Evolutionary conservation across 2,329 filamentous ascomycete species (phyloP).

Genomic region (Aspergillus carbonarius): DNA sequence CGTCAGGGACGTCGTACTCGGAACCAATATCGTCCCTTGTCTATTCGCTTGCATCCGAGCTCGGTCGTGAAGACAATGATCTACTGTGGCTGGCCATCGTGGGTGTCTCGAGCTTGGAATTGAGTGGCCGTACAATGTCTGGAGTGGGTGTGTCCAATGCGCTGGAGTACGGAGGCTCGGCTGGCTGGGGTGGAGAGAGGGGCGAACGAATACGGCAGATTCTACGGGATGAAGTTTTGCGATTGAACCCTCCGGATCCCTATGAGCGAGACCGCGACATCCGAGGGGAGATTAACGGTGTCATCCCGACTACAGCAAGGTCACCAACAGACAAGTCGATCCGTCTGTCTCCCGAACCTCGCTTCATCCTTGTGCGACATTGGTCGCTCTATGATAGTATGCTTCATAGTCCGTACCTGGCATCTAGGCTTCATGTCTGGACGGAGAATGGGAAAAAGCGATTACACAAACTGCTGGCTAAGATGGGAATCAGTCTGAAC

Average conservation of each 20-base stretch:
- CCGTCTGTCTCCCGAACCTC: conserved; percentile 86
- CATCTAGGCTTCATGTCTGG: conserved; percentile 90
- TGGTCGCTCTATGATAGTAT: conserved; percentile 99
- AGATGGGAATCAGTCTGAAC: conserved; percentile 93
- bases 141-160: conserved; percentile 66
- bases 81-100: conserved; percentile 93
- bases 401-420: conserved; percentile 94
- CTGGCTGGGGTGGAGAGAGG: conserved; percentile 78
- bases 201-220: conserved; percentile 82
- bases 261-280: conserved; percentile 60
- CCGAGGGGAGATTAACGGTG: conserved; percentile 67
- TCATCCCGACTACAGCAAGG: conserved; percentile 83
- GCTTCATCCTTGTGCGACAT: conserved; percentile 87
- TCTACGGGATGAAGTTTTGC: conserved; percentile 87
- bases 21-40: conserved; percentile 93
- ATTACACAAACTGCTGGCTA: conserved; percentile 89
- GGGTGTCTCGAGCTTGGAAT: conserved; percentile 88
- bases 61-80: conserved; percentile 95
- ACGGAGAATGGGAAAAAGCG: conserved; percentile 84
- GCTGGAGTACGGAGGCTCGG: conserved; percentile 53
- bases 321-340: conserved; percentile 92
- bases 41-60: conserved; percentile 90
- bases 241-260: conserved; percentile 77
- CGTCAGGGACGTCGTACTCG: conserved; percentile 82
- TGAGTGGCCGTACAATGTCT: conserved; percentile 82